Base-by-base conservation (phyloP, 2,329 filamentous ascomycete genomes). In the Diaporthe sp. region DNA sequence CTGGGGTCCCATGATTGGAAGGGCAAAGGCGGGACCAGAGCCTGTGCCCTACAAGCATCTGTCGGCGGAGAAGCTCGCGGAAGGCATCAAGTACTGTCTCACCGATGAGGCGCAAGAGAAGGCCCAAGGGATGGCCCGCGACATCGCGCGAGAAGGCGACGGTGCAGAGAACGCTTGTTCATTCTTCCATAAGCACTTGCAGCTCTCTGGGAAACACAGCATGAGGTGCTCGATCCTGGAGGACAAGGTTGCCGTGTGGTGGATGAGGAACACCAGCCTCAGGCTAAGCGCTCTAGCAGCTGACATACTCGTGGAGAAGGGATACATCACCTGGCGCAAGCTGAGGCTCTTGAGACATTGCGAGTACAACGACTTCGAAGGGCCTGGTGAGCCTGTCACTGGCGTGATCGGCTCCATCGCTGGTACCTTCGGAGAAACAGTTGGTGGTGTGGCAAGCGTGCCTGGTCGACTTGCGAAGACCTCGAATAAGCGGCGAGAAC, bases 341-440 rank as follows among this genome's bases (percentile, higher is more conserved):
- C 82, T 95, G 62, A 88, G 90, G 17, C 86, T 95, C 0, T 80
- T 94, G 12, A 87, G 93, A 12, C 92, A 94, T 79, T 90, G 89
- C 69, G 92, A 94, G 79, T 95, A 93, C 92, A 94, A 94, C 78
- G 93, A 95, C 79, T 95, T 94, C 79, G 92, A 94, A 78, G 94
- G 94, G 0, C 93, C 93, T 0, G 93, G 93, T 0, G 93, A 95
- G 80, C 93, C 93, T 0, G 85, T 95, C 17, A 94, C 92, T 0
- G 93, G 93, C 4, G 85, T 90, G 5, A 90, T 90, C 46, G 90
- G 90, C 15, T 92, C 92, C 0, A 78, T 94, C 6, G 86, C 90
- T n/a, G 87, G 87, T 4, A 90, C 90, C 0, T 81, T 92, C 4
- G 88, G 89, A 1, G 88, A 90, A 49, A 86, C 92, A 1, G 89